Conservation (phyloP, 805 yeast species). For the Maudiozyma pseudohumilis region DNA sequence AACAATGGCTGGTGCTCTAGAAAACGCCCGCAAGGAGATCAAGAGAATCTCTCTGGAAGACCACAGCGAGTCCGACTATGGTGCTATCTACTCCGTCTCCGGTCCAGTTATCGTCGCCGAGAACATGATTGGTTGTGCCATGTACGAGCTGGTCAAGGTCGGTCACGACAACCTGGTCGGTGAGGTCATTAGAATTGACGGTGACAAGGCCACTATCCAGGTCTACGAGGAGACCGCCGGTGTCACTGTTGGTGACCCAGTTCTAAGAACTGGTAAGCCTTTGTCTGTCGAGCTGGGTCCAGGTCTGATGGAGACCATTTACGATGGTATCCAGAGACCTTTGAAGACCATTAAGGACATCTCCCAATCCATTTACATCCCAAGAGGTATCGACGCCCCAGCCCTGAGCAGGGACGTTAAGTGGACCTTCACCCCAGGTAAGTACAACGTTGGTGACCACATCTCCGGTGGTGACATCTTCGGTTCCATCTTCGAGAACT, state of each 20-base stretch:
- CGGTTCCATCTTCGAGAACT: slow-evolving; percentile 90
- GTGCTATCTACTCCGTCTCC: slow-evolving; percentile 86
- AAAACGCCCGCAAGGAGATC: slow-evolving; percentile 91
- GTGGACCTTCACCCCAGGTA: slow-evolving; percentile 80
- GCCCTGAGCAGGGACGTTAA: slow-evolving; percentile 74
- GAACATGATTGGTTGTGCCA: slow-evolving; percentile 98
- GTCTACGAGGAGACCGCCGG: slow-evolving; percentile 99
- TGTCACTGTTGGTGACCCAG: slow-evolving; percentile 98
- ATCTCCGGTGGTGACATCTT: slow-evolving; percentile 97
- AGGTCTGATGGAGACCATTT: slow-evolving; percentile 97
- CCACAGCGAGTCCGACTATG: slow-evolving; percentile 68
- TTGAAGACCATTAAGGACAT: slow-evolving; percentile 81
- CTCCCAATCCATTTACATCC: slow-evolving; percentile 90
- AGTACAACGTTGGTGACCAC: slow-evolving; percentile 81
- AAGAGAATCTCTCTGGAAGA: slow-evolving; percentile 75
- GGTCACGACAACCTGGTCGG: slow-evolving; percentile 97
- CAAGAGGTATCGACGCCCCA: slow-evolving; percentile 97
- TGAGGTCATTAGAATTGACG: slow-evolving; percentile 94
- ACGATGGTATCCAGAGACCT: slow-evolving; percentile 99
- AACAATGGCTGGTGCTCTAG: slow-evolving; percentile 86
- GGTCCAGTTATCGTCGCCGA: slow-evolving; percentile 98
- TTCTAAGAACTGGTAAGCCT: slow-evolving; percentile 97
- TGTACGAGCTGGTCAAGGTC: slow-evolving; percentile 97
- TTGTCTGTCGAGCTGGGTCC: slow-evolving; percentile 98
- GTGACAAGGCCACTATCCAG: slow-evolving; percentile 95